A percentile compares a stretch with the other conserved stretches of the same genome.
Evolutionary conservation across 2,329 filamentous ascomycete species (phyloP).

Genomic region (Phaeosphaeria sp.): DNA sequence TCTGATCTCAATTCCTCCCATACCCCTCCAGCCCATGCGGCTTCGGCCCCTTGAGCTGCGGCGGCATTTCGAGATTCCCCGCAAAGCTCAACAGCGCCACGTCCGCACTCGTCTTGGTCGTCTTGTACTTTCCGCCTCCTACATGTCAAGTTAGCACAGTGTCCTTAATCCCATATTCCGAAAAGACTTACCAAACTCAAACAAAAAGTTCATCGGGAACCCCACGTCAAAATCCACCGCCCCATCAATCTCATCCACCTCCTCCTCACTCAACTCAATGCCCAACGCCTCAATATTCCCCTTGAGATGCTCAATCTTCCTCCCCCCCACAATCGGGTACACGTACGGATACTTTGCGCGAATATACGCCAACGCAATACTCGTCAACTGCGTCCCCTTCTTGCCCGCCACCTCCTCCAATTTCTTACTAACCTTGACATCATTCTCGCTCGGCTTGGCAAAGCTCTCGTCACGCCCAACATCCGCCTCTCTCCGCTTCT

Average conservation of each 20-base stretch:
- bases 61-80: conserved; percentile 36
- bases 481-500: conserved; percentile 37
- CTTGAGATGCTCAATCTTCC: conserved; percentile 75
- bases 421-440: conserved; percentile 60
- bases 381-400: conserved; percentile 66
- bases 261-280: conserved; percentile 58
- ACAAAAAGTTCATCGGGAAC: conserved; percentile 36
- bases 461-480: conserved; percentile 41
- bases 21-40: conserved; percentile 32
- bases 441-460: conserved; percentile 54
- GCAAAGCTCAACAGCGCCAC: conserved; percentile 35
- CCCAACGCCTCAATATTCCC: conserved; percentile 65
- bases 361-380: conserved; percentile 72
- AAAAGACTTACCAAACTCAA: conserved; percentile 50
- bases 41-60: conserved; percentile 30
- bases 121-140: conserved; percentile 31
- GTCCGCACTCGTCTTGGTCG: conserved; percentile 36
- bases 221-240: conserved; percentile 41
- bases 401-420: conserved; percentile 65
- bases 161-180: too few species aligned
- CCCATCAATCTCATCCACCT: conserved; percentile 63
- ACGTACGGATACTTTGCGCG: conserved; percentile 75
- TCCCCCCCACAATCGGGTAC: conserved; percentile 75
- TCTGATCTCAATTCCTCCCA: background rate
- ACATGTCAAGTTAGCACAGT: too few species aligned